Percentiles rank a stretch among this genome's conserved stretches.
phyloP scores from a whole-genome alignment of 208 protist genomes.

The Leishmania aethiopica region DNA sequence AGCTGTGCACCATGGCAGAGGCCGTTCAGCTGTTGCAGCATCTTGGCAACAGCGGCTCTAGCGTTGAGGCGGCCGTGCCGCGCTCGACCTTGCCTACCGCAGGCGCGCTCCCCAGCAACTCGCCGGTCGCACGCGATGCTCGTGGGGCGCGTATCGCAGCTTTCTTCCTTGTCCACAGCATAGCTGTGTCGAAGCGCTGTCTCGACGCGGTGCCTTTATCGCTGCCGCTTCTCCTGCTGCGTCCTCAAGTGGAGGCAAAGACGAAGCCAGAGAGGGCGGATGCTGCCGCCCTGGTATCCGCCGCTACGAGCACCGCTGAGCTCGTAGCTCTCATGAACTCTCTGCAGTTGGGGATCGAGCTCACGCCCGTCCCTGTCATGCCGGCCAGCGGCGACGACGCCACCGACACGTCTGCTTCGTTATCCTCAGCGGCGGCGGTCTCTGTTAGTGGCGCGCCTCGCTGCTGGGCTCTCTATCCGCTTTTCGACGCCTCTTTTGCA shows the following conservation, averaged over 20 bases:
- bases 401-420: background rate
- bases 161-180: slow-evolving; percentile 54
- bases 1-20: slow-evolving; percentile 62
- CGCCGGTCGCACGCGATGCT: slow-evolving; percentile 7
- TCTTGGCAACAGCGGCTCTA: background rate
- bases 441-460: slow-evolving; percentile 31
- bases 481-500: slow-evolving; percentile 40
- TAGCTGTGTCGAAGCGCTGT: slow-evolving; percentile 56
- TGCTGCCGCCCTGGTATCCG: background rate
- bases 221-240: slow-evolving; percentile 8
- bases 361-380: slow-evolving; percentile 14
- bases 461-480: slow-evolving; percentile 52
- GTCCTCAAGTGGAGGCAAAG: background rate
- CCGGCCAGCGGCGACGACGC: background rate
- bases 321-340: slow-evolving; percentile 5
- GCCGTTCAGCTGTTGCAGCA: slow-evolving; percentile 41
- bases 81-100: background rate
- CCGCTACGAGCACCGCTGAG: background rate
- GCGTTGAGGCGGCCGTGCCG: background rate
- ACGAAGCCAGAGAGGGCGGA: background rate
- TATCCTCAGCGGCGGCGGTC: background rate
- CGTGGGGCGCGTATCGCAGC: slow-evolving; percentile 33
- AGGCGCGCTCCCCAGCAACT: background rate
- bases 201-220: slow-evolving; percentile 40
- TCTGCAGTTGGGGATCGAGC: slow-evolving; percentile 18